Evolutionary conservation across 2,329 filamentous ascomycete species (phyloP).

Genomic region (Diaporthe sp.): DNA sequence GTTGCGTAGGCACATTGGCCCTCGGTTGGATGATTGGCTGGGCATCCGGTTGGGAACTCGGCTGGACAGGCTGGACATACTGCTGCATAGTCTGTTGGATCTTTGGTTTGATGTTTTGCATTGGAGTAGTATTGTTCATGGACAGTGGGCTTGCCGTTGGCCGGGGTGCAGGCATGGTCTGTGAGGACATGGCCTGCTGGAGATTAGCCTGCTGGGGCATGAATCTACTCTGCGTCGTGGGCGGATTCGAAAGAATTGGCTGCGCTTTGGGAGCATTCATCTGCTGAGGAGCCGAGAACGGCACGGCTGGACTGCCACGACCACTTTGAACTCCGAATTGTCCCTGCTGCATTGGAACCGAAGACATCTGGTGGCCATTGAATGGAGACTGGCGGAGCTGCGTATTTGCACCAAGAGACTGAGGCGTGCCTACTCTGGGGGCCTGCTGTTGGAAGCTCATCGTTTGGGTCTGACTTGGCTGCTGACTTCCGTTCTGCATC

Average conservation of each 20-base stretch:
- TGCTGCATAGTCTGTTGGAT: conserved; percentile 20
- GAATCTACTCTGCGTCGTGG: conserved; percentile 35
- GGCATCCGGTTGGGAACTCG: not conserved
- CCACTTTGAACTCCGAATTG: conserved; percentile 31
- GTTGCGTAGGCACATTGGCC: not conserved
- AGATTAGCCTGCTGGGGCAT: conserved; percentile 22
- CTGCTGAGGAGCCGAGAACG: conserved; percentile 36
- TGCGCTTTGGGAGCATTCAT: conserved; percentile 13
- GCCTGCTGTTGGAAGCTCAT: conserved; percentile 35
- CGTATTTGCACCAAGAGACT: conserved; percentile 19
- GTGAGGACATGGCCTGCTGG: conserved; percentile 7
- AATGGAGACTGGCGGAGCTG: conserved; percentile 41
- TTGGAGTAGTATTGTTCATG: not conserved
- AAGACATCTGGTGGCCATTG: conserved; percentile 28
- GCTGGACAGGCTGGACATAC: conserved; percentile 6
- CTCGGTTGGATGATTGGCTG: conserved; percentile 11
- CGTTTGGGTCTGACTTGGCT: conserved; percentile 34
- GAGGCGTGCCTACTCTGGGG: conserved; percentile 37
- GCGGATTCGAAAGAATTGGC: conserved; percentile 2
- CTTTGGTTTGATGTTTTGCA: conserved; percentile 10
- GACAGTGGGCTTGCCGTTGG: not conserved
- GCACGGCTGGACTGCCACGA: conserved; percentile 32
- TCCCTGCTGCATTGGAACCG: conserved; percentile 36
- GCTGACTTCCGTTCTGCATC: conserved; percentile 24
- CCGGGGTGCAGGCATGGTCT: conserved; percentile 25